Evolutionary conservation across 139 green algal genomes (phyloP), one percentile per base, ranked within the genome.

Genomic region (Tetratostichococcus sp.): DNA sequence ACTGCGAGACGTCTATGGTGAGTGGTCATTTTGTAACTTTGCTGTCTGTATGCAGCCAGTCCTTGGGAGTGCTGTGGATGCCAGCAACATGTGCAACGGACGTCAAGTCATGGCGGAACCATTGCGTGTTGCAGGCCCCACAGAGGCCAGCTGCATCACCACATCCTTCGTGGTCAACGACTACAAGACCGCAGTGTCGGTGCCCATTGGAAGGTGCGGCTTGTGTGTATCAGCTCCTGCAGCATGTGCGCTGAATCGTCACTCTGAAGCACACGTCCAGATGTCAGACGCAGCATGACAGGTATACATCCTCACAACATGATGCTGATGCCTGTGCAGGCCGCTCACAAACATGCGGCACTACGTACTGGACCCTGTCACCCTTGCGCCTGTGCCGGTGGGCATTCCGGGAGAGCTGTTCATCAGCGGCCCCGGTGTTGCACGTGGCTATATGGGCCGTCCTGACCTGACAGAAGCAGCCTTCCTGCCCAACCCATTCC

Each of bases 401-500:
- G 50, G 50, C 14, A 17, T 62, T 2, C 50, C 50, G 2, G 50
- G 50, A 8, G 50, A 62, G 50, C 50, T 62, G 17, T 62, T 62
- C 50, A 25, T 62, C 14, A 62, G 50, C 50, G 50, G 50, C 14
- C 50, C 50, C 11, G 11, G 50, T 17, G 50, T 62, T 17, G 50
- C 42, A 73, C 31, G 57, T 35, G 82, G 82, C 25, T 86, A 86
- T 50, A 5, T 77, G 11, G 32, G 35, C n/a, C 58, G 57, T 32
- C 72, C 73, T 2, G 82, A 86, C 22, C 65, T 84, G 25, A 86
- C 82, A 4, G 69, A 71, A 23, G 79, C 75, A 16, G 74, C 69
- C 22, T 86, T 82, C 67, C n/a, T 84, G 34, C n/a, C 65, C 33
- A 86, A 82, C 59, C 77, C 85, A 30, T 88, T 84, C 32, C 67